Evolutionary conservation across 2,329 filamentous ascomycete genomes (phyloP).

Genomic region (Alternaria alternata): DNA sequence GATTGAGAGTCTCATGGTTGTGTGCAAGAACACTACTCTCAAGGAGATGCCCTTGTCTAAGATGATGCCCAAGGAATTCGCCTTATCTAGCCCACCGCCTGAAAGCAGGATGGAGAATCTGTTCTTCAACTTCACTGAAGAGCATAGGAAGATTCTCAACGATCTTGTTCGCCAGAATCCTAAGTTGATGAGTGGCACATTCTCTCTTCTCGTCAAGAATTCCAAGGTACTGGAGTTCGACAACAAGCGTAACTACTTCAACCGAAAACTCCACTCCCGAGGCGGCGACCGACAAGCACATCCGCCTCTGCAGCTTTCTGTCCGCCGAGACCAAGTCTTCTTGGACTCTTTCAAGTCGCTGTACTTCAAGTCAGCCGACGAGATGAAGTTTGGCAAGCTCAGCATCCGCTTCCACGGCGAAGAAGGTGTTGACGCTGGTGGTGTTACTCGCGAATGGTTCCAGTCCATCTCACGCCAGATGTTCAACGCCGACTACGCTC

Average conservation of each 20-base stretch:
- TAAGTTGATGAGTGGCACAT: constrained; percentile 97
- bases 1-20: constrained; percentile 97
- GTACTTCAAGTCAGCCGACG: constrained; percentile 94
- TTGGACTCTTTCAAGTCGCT: constrained; percentile 98
- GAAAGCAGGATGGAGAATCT: constrained; percentile 85
- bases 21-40: constrained; percentile 95
- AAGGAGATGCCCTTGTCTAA: constrained; percentile 67
- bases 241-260: constrained; percentile 99
- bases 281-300: constrained; percentile 72
- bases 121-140: constrained; percentile 97
- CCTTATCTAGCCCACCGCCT: constrained; percentile 77
- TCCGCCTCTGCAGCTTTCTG: constrained; percentile 82
- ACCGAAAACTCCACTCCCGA: constrained; percentile 84
- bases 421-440: constrained; percentile 96
- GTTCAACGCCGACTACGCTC: constrained; percentile 97
- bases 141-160: constrained; percentile 96
- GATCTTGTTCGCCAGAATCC: constrained; percentile 97
- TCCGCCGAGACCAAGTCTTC: constrained; percentile 95
- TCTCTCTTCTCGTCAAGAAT: constrained; percentile 95
- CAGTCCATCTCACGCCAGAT: constrained; percentile 96
- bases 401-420: constrained; percentile 97
- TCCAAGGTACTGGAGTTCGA: constrained; percentile 99
- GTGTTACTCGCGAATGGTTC: constrained; percentile 99
- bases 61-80: constrained; percentile 67
- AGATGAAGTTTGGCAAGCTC: constrained; percentile 99